These are phyloP conservation scores for Cordyceps pruinosa DNA, from an alignment of 2,329 filamentous ascomycete genomes.

Conservation along the genomic window DNA sequence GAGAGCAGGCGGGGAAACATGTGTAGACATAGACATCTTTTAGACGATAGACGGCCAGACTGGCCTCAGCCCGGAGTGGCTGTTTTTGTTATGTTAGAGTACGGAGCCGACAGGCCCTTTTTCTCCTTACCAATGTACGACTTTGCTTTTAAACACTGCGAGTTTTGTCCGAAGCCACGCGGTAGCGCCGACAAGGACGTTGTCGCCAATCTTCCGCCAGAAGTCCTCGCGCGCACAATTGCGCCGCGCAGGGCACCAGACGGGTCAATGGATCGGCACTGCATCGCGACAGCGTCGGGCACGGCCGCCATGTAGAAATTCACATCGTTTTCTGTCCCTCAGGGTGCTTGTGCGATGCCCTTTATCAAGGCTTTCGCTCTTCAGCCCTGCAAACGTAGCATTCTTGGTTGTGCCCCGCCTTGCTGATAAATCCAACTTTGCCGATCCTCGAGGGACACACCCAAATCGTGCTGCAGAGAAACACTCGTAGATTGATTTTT, in stretches of 20 bases:
- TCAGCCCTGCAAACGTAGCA: background rate
- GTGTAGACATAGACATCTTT: conserved; percentile 8
- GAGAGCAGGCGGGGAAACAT: background rate
- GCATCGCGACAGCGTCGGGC: background rate
- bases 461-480: background rate
- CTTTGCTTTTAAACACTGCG: background rate
- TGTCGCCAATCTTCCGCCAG: background rate
- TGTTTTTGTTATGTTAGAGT: conserved; percentile 9
- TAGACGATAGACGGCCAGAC: conserved; percentile 11
- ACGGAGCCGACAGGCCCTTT: background rate
- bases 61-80: conserved; percentile 3
- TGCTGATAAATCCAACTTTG: conserved; percentile 10
- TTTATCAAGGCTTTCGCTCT: background rate
- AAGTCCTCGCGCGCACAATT: background rate
- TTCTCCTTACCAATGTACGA: background rate
- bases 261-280: background rate
- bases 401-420: background rate
- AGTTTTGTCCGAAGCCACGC: background rate
- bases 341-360: background rate
- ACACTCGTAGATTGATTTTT: background rate
- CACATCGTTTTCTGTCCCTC: no score
- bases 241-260: background rate
- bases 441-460: background rate
- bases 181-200: background rate
- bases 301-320: background rate